Evolutionary conservation across 345 rosid genomes (phyloP).

Genomic region (Reutealis trisperma): DNA sequence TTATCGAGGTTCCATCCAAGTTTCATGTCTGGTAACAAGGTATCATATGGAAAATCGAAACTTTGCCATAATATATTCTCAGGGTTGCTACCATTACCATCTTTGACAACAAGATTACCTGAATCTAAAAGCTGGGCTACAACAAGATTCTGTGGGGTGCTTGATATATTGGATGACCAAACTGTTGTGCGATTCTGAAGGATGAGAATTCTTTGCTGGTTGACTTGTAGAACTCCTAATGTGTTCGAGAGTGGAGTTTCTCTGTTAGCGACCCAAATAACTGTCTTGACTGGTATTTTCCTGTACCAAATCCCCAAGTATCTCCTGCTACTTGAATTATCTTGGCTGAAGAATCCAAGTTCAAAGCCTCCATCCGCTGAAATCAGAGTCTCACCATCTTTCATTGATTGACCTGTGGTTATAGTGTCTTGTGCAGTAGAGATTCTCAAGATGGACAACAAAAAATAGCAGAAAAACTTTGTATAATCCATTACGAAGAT

Average conservation of each 20-base stretch:
- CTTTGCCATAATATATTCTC: slow-evolving; percentile 15
- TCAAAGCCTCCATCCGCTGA: slow-evolving; percentile 33
- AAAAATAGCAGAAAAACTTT: not conserved
- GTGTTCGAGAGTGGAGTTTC: not conserved
- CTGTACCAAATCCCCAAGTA: slow-evolving; percentile 24
- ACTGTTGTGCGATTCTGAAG: not conserved
- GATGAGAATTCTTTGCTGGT: not conserved
- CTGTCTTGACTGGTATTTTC: slow-evolving; percentile 5
- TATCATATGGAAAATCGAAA: slow-evolving; percentile 9
- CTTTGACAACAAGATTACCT: slow-evolving; percentile 16
- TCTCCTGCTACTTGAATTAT: not conserved
- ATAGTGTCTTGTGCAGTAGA: slow-evolving; percentile 18
- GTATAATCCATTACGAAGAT: not conserved
- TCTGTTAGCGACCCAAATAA: slow-evolving; percentile 25
- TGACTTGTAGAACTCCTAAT: slow-evolving; percentile 2
- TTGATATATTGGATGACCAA: slow-evolving; percentile 15
- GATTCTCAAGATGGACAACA: not conserved
- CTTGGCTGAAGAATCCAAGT: slow-evolving; percentile 33
- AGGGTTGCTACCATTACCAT: not conserved
- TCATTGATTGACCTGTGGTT: slow-evolving; percentile 7
- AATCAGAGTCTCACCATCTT: slow-evolving; percentile 23
- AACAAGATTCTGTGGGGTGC: not conserved
- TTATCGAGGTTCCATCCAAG: slow-evolving; percentile 7
- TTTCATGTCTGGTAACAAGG: slow-evolving; percentile 19
- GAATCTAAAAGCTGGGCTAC: slow-evolving; percentile 14